Evolutionary conservation across 176 grass and related monocot genomes (phyloP), one percentile per base, ranked within the genome.

Genomic region (Bothriochloa decipiens): DNA sequence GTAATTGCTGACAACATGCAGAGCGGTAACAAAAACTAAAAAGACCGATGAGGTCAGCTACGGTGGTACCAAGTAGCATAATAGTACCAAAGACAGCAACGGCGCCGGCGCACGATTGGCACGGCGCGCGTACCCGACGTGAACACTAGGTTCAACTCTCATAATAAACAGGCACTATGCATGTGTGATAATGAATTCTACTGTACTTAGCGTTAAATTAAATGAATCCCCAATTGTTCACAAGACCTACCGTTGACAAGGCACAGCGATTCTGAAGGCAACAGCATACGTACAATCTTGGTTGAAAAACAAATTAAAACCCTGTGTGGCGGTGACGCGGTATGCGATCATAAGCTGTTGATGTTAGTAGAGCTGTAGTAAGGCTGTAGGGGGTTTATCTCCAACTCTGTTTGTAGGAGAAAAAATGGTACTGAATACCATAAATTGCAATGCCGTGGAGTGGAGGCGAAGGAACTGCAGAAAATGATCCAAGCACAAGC

Each of bases 1-100:
- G 77, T 74, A 84, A 60, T 15, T 25, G 63, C 64, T 84, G 43
- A 75, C 52, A n/a, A 2, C 8, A 22, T 7, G 20, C 35, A n/a
- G 45, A 3, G 25, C 9, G 11, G 61, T 63, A 58, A 40, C 6
- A 45, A 11, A 42, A 42, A 42, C 7, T 12, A 9, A 50, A 14
- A 10, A 33, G 20, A 18, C 35, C 20, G n/a, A 11, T 11, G 58
- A 62, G n/a, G 58, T 22, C 10, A 27, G 3, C 1, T 11, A 16
- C 14, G 46, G 45, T 5, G 60, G 8, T 4, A 27, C 3, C 2
- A 42, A 42, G 42, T 6, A 6, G 0, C 47, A 22, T 20, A 5
- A 7, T 2, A 36, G 35, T n/a, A 25, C 22, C 22, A 62, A 58
- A 15, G 28, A n/a, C 58, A 6, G 4, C 27, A 6, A 13, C 11